These are phyloP conservation scores for Isabelozyma gotoi DNA, from an alignment of 805 yeast species.

Conservation along the genomic window DNA sequence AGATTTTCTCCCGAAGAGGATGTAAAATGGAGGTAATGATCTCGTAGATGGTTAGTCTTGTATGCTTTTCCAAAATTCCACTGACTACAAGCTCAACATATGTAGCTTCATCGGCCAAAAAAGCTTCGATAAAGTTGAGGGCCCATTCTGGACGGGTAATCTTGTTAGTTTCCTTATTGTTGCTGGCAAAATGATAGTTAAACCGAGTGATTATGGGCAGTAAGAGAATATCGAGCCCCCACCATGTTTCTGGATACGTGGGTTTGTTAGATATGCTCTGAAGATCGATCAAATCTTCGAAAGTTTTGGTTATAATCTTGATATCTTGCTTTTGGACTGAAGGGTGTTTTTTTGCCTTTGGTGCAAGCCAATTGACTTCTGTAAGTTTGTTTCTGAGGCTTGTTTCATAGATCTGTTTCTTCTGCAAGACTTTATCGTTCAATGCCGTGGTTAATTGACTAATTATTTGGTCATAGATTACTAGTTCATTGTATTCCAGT, in stretches of 20 bases:
- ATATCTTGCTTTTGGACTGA: slow-evolving; percentile 9
- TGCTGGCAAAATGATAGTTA: slow-evolving; percentile 57
- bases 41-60: slow-evolving; percentile 33
- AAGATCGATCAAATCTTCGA: slow-evolving; percentile 21
- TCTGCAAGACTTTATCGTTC: slow-evolving; percentile 5
- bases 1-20: slow-evolving; percentile 46
- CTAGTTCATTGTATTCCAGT: neutral
- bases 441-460: slow-evolving; percentile 3
- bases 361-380: slow-evolving; percentile 23
- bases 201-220: slow-evolving; percentile 50
- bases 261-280: slow-evolving; percentile 31
- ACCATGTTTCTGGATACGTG: slow-evolving; percentile 38
- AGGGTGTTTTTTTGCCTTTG: slow-evolving; percentile 8
- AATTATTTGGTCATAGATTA: slow-evolving; percentile 3
- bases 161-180: slow-evolving; percentile 56
- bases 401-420: slow-evolving; percentile 7
- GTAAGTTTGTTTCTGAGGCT: slow-evolving; percentile 11
- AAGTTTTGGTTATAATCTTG: slow-evolving; percentile 1
- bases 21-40: slow-evolving; percentile 47
- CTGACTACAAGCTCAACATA: slow-evolving; percentile 41
- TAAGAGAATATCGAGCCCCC: slow-evolving; percentile 51
- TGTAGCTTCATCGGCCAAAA: slow-evolving; percentile 38
- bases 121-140: slow-evolving; percentile 48
- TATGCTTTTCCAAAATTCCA: slow-evolving; percentile 22
- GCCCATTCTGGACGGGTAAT: slow-evolving; percentile 75